Percentiles rank a stretch among this genome's conserved stretches.
Evolutionary conservation across 257 asterid genomes (phyloP).

Genomic region (Leptodermis oblonga): DNA sequence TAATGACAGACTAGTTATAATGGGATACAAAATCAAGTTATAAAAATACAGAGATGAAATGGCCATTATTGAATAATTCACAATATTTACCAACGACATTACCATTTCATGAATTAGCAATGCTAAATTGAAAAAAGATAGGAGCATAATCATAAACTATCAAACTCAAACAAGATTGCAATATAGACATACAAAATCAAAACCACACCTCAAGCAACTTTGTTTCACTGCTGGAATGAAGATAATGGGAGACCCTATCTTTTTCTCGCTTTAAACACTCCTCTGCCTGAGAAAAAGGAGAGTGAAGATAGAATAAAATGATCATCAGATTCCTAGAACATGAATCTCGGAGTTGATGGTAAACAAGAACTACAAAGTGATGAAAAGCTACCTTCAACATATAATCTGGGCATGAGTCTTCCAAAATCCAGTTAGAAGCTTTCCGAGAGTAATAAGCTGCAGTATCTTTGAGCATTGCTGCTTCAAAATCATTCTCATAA

Average conservation of each 20-base stretch:
- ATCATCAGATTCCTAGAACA: background rate
- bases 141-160: background rate
- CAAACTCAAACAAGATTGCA: background rate
- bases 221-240: constrained; percentile 90
- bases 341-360: background rate
- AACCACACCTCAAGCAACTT: constrained; percentile 93
- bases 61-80: background rate
- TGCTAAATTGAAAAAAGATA: background rate
- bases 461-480: constrained; percentile 71
- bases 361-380: background rate
- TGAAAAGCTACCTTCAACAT: constrained; percentile 61
- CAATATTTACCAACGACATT: background rate
- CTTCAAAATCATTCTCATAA: constrained; percentile 89
- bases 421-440: constrained; percentile 97
- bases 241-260: constrained; percentile 92
- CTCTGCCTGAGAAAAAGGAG: constrained; percentile 59
- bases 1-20: constrained; percentile 1
- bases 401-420: constrained; percentile 98
- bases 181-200: constrained; percentile 12
- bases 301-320: constrained; percentile 8
- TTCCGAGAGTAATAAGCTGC: constrained; percentile 96
- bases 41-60: background rate
- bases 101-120: background rate
- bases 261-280: constrained; percentile 81
- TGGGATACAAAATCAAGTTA: background rate